Base-by-base conservation (phyloP, 2,329 filamentous ascomycete species). In the Gnomoniopsis sp. region DNA sequence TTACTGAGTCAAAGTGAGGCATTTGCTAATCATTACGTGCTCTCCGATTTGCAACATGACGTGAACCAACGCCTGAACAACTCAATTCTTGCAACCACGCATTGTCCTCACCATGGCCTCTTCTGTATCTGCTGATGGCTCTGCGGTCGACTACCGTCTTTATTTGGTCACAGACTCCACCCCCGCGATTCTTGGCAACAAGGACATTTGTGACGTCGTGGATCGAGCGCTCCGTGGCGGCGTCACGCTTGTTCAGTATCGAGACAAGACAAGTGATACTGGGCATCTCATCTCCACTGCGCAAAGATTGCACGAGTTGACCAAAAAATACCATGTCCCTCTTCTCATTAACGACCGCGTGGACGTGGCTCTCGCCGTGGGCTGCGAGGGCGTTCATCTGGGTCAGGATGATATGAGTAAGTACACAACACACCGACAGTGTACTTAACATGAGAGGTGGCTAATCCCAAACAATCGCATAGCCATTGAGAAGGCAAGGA, bases 151-250 rank as follows among this genome's bases (percentile, higher is more conserved):
- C 74, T 93, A 96, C 72, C 87, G 88, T 51, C 78, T 97, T 43
- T 97, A 97, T 71, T 82, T 97, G 59, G 93, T 97, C 66, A 97
- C 93, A 6, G 93, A 97, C 79, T 95, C 91, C 53, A 96, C 92
- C n/a, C 83, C 88, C 15, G 85, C 86, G 36, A 91, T 96, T 65
- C 85, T 97, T 47, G 89, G 89, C 56, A 76, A 81, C 63, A 83
- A 82, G 65, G 82, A 91, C 70, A 79, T 97, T 41, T 82, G 84
- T 60, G 66, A 82, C 11, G 87, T 96, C 1, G 92, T 97, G 55
- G 86, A 88, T 67, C 81, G 84, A 49, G 89, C 92, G 21, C 74
- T 96, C 53, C 78, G 83, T 70, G 92, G 91, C 72, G 91, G 91
- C 78, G 90, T 89, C 47, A 93, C 89, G 2, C 78, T 95, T 49